Conservation (phyloP, 2,329 filamentous ascomycete genomes). For the Claviceps humidiphila region DNA sequence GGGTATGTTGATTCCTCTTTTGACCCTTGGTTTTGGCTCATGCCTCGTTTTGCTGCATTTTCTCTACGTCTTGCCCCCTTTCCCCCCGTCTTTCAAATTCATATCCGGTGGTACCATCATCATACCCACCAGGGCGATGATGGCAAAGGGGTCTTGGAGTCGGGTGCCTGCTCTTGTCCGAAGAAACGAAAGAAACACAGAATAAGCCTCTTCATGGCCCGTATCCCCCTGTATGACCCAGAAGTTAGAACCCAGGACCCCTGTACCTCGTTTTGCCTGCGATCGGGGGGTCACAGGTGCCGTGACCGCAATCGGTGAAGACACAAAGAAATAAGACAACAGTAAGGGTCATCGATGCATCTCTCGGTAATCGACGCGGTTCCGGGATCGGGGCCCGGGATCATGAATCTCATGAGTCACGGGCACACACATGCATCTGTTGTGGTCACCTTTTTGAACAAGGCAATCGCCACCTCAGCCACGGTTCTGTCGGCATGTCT, state of each 20-base stretch:
- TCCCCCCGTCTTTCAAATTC: background rate
- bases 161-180: background rate
- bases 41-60: background rate
- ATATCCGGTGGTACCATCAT: constrained; percentile 1
- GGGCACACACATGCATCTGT: background rate
- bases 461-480: too few relatives aligned
- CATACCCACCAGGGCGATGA: constrained; percentile 5
- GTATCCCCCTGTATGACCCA: background rate
- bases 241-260: background rate
- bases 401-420: background rate
- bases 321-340: background rate
- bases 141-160: background rate
- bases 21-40: background rate
- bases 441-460: constrained; percentile 3
- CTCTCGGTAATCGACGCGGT: background rate
- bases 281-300: background rate
- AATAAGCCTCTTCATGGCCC: constrained; percentile 1
- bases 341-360: background rate
- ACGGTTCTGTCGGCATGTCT: too few relatives aligned
- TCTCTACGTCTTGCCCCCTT: background rate
- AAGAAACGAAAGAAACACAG: background rate
- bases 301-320: background rate
- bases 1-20: constrained; percentile 37
- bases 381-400: background rate
- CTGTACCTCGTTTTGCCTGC: background rate